Evolutionary conservation across 352 stramenopile species (phyloP), one percentile per base, ranked within the genome.

Genomic region (Pythium plurisporium): DNA sequence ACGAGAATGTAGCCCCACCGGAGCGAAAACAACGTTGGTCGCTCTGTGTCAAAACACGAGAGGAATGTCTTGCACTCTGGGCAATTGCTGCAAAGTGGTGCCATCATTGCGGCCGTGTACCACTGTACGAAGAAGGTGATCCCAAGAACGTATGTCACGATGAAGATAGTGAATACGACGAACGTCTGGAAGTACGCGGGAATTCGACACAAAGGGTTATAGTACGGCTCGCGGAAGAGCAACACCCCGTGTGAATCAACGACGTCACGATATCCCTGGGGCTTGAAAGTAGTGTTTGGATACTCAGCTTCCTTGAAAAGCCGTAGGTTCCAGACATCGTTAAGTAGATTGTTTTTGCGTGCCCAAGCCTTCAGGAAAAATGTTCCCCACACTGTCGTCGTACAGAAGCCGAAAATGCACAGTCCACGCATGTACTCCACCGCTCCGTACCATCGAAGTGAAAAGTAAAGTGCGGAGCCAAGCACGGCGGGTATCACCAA

Each of bases 271-370:
- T 85, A 94, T 0, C 82, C 80, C 43, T 89, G 76, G 0, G 84
- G 84, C 38, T 77, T 79, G 61, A 94, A 94, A 2, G 68, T 86
- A 29, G 79, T 52, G 58, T 94, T 94, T 7, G 84, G 80, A 42
- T 94, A 94, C 44, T 94, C 82, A 12, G 84, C 84, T 65, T 94
- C 84, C 50, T 94, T 94, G 61, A 94, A 91, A 23, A 94, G 64
- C 0, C 84, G 75, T 9, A 94, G 37, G 34, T 94, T 94, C 84
- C 84, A 94, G 44, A 65, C 77, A 55, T 94, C 79, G 40, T 91
- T 91, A 9, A 94, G 71, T 25, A 86, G 36, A 12, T 87, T 87
- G 56, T 91, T 94, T 62, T 91, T 82, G 37, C 84, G 69, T 0
- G 73, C 70, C 84, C 84, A 94, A 15, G 70, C 59, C 43, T 94